Base-by-base conservation (phyloP, 257 asterid genomes). In the Solanum pennellii region DNA sequence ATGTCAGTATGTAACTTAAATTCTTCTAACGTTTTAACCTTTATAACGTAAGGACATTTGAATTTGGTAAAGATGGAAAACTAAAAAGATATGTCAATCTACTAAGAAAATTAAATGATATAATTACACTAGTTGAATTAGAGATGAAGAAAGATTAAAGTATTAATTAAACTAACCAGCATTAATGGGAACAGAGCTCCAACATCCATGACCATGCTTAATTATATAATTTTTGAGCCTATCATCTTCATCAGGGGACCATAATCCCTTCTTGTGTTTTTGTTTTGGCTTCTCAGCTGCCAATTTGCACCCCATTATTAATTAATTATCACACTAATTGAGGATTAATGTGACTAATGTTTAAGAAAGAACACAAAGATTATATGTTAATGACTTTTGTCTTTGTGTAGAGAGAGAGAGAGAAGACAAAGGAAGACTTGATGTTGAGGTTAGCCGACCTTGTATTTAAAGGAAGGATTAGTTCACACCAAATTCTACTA, bases 221-320 rank as follows among this genome's bases (percentile, higher is more conserved):
- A 90, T 85, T 60, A 96, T 87, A 84, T 96, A 91, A 90, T 89
- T 90, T 88, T 79, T 95, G 69, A 96, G 99, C 94, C 92, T 96
- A 25, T 90, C 89, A 68, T 96, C 99, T 91, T 96, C 98, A 56
- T 96, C 98, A 2, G 99, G 98, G 3, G 98, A 94, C 99, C 98
- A 96, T 6, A 96, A 80, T 1, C 98, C 99, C 89, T 93, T 95
- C 97, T 89, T 95, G 91, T 91, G 93, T 92, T 92, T 96, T 87
- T 82, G 90, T 88, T 90, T 94, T 77, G 86, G 69, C 86, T 87
- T 93, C 41, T 92, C 95, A 3, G 47, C 66, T 72, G 72, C 37
- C 85, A 62, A 0, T 11, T 89, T 92, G 42, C 82, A 77, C 65
- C 89, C 94, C 98, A 94, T 94, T 62, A 62, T 23, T 62, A 23